Conservation (phyloP, 306 rosid genomes). For the Vicia faba region DNA sequence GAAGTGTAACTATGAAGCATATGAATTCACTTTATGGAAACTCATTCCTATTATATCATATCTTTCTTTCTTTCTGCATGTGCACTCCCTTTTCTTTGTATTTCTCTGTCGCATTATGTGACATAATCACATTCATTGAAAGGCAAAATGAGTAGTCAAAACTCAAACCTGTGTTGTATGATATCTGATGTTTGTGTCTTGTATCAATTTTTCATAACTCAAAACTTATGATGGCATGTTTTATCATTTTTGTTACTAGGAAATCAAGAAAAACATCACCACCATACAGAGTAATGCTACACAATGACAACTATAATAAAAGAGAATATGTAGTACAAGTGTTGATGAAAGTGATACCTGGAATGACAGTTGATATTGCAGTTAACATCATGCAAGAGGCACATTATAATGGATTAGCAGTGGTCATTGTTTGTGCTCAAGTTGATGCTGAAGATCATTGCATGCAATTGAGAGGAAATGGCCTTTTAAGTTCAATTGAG, state of each 20-base stretch:
- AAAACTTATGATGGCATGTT: constrained; percentile 8
- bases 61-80: constrained; percentile 4
- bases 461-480: constrained; percentile 90
- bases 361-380: constrained; percentile 88
- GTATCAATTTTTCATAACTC: background rate
- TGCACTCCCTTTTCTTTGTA: background rate
- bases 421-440: constrained; percentile 83
- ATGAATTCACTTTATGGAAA: background rate
- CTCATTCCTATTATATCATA: background rate
- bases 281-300: constrained; percentile 82
- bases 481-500: constrained; percentile 84
- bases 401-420: constrained; percentile 77
- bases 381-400: constrained; percentile 97
- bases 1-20: constrained; percentile 14
- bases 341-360: constrained; percentile 92
- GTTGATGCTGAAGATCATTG: constrained; percentile 96
- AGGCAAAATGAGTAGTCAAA: constrained; percentile 20
- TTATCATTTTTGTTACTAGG: constrained; percentile 44
- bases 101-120: constrained; percentile 18
- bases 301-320: constrained; percentile 83
- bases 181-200: background rate
- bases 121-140: background rate
- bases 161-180: background rate
- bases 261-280: constrained; percentile 75
- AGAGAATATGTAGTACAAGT: constrained; percentile 95